These are phyloP conservation scores for Sedum album DNA, from an alignment of 164 flowering plant species.

Conservation along the genomic window DNA sequence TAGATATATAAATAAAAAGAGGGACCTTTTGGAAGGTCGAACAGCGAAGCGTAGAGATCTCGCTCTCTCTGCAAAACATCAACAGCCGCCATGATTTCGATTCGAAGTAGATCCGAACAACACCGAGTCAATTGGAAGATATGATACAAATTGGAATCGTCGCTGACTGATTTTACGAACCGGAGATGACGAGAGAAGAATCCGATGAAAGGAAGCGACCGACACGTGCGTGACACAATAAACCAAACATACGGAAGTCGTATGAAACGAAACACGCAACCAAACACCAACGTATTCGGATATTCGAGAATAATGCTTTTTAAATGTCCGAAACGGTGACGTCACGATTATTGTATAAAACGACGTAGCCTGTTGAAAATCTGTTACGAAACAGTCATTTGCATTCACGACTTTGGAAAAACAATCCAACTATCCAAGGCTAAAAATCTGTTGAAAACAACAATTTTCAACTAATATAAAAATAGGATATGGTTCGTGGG, in stretches of 20 bases:
- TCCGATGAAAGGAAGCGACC: neutral
- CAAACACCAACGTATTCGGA: neutral
- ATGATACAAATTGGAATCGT: neutral
- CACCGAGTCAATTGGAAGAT: neutral
- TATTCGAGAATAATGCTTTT: neutral
- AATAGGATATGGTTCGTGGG: too few relatives aligned
- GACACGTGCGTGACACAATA: neutral
- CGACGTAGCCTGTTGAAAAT: too few relatives aligned
- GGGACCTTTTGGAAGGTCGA: constrained; percentile 7
- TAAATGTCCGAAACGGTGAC: too few relatives aligned
- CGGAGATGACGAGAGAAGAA: neutral
- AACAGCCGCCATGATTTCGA: constrained; percentile 6
- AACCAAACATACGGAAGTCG: too few relatives aligned
- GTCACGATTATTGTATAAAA: too few relatives aligned
- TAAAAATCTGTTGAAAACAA: too few relatives aligned
- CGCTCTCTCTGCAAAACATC: constrained; percentile 9
- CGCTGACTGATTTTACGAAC: neutral
- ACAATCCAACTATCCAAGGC: too few relatives aligned
- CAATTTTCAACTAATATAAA: too few relatives aligned
- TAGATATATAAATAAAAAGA: neutral
- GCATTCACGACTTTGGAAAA: too few relatives aligned
- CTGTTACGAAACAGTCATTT: too few relatives aligned
- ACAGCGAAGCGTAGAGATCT: constrained; percentile 4
- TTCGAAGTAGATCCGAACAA: neutral
- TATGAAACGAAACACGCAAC: neutral